These are phyloP conservation scores for Gastrodia elata DNA, from an alignment of 106 monocot species.

Conservation along the genomic window DNA sequence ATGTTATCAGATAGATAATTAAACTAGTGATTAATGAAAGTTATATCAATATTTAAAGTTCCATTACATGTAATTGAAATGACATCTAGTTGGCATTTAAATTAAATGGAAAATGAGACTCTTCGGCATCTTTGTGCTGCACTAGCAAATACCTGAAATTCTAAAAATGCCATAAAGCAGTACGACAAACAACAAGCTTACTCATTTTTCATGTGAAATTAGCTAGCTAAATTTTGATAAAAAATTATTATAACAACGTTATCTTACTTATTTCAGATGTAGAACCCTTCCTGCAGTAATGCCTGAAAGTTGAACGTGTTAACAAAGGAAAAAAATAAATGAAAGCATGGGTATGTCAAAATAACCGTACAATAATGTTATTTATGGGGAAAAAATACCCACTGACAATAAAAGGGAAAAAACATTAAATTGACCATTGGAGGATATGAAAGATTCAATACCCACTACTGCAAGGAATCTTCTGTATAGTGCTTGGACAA, in stretches of 20 bases:
- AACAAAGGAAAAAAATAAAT: neutral
- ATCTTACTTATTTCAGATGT: constrained; percentile 70
- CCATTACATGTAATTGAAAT: neutral
- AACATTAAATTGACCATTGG: neutral
- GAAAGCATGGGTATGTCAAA: neutral
- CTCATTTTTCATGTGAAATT: constrained; percentile 54
- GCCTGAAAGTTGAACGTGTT: constrained; percentile 46
- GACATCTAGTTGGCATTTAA: neutral
- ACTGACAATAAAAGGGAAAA: no score
- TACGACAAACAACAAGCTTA: constrained; percentile 25
- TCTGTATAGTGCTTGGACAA: constrained; percentile 74
- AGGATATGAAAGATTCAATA: constrained; percentile 34
- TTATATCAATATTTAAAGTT: neutral
- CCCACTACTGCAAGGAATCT: constrained; percentile 71
- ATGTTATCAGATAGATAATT: neutral
- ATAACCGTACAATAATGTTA: constrained; percentile 2
- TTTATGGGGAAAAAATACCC: no score
- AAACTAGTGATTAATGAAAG: neutral
- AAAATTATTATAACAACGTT: neutral
- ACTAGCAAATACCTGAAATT: neutral
- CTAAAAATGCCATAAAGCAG: neutral
- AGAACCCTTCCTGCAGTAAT: constrained; percentile 90
- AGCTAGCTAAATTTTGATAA: neutral
- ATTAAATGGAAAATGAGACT: neutral
- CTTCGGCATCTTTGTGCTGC: neutral